Evolutionary conservation across 495 filamentous ascomycete species (phyloP).

Genomic region (Entonaema liquescens): DNA sequence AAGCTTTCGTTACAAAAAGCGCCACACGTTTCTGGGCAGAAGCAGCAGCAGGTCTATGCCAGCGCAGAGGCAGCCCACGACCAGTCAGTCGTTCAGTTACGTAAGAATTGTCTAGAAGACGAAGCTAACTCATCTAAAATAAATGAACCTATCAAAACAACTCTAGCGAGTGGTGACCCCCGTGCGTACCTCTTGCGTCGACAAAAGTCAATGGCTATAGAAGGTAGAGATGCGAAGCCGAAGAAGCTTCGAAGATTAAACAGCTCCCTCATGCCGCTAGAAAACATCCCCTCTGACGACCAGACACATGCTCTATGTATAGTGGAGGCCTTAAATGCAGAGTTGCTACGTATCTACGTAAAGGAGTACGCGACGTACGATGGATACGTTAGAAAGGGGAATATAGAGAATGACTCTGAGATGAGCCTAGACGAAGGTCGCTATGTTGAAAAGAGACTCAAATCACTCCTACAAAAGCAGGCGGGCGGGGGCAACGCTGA

Average conservation of each 20-base stretch:
- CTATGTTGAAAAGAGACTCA: constrained; percentile 29
- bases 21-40: background rate
- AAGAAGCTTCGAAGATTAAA: constrained; percentile 50
- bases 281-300: constrained; percentile 46
- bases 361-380: constrained; percentile 27
- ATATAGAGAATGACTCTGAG: constrained; percentile 32
- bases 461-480: constrained; percentile 14
- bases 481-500: background rate
- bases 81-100: constrained; percentile 1
- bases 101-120: background rate
- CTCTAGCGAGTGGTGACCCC: constrained; percentile 49
- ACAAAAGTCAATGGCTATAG: constrained; percentile 47
- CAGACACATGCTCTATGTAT: constrained; percentile 43
- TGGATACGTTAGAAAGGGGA: constrained; percentile 33
- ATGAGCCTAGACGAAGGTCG: constrained; percentile 37
- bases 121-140: background rate
- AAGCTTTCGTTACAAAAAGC: constrained; percentile 8
- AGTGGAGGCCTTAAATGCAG: constrained; percentile 23
- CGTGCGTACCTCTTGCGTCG: constrained; percentile 52
- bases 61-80: background rate
- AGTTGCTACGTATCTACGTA: constrained; percentile 8
- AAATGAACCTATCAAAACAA: constrained; percentile 43
- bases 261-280: constrained; percentile 57
- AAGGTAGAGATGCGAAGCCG: constrained; percentile 21
- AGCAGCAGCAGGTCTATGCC: background rate